Evolutionary conservation across 257 asterid genomes (phyloP), one percentile per base, ranked within the genome.

Genomic region (Solanum raphanifolium): DNA sequence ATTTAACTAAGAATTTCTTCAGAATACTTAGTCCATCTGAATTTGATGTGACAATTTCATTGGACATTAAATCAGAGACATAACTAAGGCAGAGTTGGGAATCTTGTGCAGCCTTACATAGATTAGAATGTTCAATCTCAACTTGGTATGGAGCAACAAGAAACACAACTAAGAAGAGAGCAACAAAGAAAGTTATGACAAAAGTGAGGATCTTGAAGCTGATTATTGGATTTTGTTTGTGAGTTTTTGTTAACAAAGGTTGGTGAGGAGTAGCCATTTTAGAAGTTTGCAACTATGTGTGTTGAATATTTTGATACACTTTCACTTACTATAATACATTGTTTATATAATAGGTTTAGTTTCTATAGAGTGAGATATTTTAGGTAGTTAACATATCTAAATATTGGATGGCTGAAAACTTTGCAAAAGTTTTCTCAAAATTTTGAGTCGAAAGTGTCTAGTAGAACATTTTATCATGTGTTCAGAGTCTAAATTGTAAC

Each of bases 221-320:
- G 25, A 75, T 9, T 48, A 58, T 84, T 52, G 88, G 72, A 23
- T 82, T 90, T 32, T 68, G 65, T 25, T 79, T 85, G 88, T 88
- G 86, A 48, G 86, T 20, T 15, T 78, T 2, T 41, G 25, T 5
- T 6, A 93, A 88, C 55, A 93, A 88, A 66, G 94, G 90, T 79
- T 90, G 91, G 20, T 86, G 29, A 9, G 90, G n/a, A 58, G 91
- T 83, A 72, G 90, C 86, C 93, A 90, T 91, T 32, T 89, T 52
- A 9, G 25, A 79, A 79, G 38, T 25, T 41, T 41, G 65, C 2
- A 76, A 39, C 60, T 36, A 1, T n/a, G 23, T 76, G 2, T 76
- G 35, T 31, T 38, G 0, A 7, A 25, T 13, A 58, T 41, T 76
- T 6, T 25, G 62, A 15, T 3, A 39, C 13, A 76, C 34, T 75